phyloP scores from a whole-genome alignment of 2,329 filamentous ascomycete genomes.

The Raffaelea albimanens region DNA sequence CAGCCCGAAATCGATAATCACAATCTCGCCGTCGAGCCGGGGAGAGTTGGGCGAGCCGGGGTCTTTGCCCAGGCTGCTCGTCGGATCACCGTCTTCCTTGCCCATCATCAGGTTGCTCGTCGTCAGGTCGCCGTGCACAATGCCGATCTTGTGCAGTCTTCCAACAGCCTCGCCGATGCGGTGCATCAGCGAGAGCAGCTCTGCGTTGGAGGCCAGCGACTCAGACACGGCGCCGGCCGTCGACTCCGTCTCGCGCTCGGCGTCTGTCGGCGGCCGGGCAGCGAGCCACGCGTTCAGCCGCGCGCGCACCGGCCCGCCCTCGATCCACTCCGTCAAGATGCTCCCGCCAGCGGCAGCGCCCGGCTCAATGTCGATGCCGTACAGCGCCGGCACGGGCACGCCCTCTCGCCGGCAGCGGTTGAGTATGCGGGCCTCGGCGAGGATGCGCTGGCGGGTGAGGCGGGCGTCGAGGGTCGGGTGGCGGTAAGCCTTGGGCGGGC shows the following conservation, averaged over 20 bases:
- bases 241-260: slow-evolving; percentile 13
- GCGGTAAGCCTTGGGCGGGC: slow-evolving; percentile 82
- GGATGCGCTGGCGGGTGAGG: slow-evolving; percentile 75
- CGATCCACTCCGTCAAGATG: slow-evolving; percentile 79
- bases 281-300: slow-evolving; percentile 61
- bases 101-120: slow-evolving; percentile 93
- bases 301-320: slow-evolving; percentile 59
- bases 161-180: slow-evolving; percentile 65
- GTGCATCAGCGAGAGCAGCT: slow-evolving; percentile 54
- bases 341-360: slow-evolving; percentile 28
- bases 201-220: slow-evolving; percentile 19
- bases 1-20: slow-evolving; percentile 91
- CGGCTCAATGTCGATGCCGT: slow-evolving; percentile 50
- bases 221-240: slow-evolving; percentile 4
- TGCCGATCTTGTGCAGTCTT: slow-evolving; percentile 68
- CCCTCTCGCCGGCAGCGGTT: slow-evolving; percentile 70
- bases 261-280: slow-evolving; percentile 28
- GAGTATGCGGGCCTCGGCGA: slow-evolving; percentile 81
- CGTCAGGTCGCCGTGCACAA: slow-evolving; percentile 92
- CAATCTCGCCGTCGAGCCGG: slow-evolving; percentile 64
- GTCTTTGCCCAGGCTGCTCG: no score
- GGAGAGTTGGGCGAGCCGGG: slow-evolving; percentile 10
- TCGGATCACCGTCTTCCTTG: slow-evolving; percentile 22
- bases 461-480: slow-evolving; percentile 83
- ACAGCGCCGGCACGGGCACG: slow-evolving; percentile 71